Conservation (phyloP, 2,329 filamentous ascomycete species). For the Fusarium miscanthi region DNA sequence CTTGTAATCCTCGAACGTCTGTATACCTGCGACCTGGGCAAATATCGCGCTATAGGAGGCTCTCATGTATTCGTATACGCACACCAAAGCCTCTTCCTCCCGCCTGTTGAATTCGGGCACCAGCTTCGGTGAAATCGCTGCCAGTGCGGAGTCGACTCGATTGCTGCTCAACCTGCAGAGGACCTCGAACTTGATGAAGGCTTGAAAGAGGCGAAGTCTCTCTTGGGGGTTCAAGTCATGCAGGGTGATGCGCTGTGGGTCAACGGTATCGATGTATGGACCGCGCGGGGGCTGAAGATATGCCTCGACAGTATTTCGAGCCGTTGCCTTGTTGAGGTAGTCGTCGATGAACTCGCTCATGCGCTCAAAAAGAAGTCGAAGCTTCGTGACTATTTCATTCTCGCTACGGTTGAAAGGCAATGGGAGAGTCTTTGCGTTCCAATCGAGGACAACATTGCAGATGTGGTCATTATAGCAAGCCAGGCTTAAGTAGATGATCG, state of each 20-base stretch:
- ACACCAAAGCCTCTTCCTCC: not conserved
- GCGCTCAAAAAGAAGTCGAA: not conserved
- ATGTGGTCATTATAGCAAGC: accelerated
- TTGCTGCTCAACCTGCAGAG: not conserved
- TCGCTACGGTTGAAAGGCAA: not conserved
- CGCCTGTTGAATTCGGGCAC: not conserved
- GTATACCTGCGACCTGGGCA: not conserved
- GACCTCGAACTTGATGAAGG: not conserved
- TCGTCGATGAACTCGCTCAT: not conserved
- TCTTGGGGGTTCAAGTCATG: not conserved
- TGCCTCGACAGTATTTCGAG: not conserved
- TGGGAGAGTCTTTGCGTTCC: not conserved
- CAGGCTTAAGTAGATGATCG: not conserved
- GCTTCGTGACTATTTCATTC: not conserved
- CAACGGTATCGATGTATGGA: not conserved
- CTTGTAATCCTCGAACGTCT: not conserved
- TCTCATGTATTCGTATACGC: conserved; percentile 10
- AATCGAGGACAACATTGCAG: not conserved
- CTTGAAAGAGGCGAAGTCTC: not conserved
- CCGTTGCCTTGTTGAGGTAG: not conserved
- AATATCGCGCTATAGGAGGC: not conserved
- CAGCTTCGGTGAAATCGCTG: no score
- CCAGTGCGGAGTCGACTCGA: accelerated
- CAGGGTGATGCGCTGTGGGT: not conserved
- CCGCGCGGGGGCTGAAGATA: not conserved